phyloP scores from a whole-genome alignment of 257 asterid genomes.

The Catharanthus roseus region DNA sequence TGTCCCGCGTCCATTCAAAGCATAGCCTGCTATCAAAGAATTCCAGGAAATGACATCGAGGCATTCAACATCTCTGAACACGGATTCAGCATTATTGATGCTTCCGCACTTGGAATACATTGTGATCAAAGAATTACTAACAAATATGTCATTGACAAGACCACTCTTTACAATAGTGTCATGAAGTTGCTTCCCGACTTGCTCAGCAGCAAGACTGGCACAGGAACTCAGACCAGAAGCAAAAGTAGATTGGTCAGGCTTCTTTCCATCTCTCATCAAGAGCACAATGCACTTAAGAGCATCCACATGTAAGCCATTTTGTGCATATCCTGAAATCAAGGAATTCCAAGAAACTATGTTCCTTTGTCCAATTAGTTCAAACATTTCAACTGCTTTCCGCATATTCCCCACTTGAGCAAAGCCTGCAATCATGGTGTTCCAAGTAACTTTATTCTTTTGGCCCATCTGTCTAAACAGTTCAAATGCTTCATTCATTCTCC shows the following conservation, averaged over 20 bases:
- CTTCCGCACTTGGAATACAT: constrained; percentile 43
- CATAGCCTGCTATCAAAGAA: constrained; percentile 43
- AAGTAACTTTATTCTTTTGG: constrained; percentile 33
- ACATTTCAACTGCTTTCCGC: constrained; percentile 31
- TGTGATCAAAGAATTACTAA: constrained; percentile 34
- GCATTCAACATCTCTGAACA: constrained; percentile 32
- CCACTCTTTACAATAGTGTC: constrained; percentile 26
- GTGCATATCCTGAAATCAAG: constrained; percentile 45
- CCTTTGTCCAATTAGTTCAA: constrained; percentile 30
- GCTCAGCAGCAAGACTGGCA: constrained; percentile 20
- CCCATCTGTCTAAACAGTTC: constrained; percentile 34
- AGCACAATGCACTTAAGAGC: constrained; percentile 32
- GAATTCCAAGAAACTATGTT: constrained; percentile 51
- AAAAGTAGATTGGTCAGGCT: constrained; percentile 37
- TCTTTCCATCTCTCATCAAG: constrained; percentile 27
- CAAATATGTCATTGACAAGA: constrained; percentile 19
- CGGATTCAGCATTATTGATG: constrained; percentile 23
- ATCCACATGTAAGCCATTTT: constrained; percentile 37
- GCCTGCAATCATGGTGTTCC: constrained; percentile 47
- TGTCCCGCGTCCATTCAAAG: constrained; percentile 38
- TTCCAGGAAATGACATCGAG: constrained; percentile 44
- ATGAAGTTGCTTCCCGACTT: constrained; percentile 26
- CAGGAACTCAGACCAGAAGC: constrained; percentile 34
- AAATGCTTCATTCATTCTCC: constrained; percentile 32
- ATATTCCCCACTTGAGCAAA: constrained; percentile 30